Percentiles rank a stretch among this genome's conserved stretches.
phyloP scores from a whole-genome alignment of 164 flowering plant species.

The Annona cherimola region DNA sequence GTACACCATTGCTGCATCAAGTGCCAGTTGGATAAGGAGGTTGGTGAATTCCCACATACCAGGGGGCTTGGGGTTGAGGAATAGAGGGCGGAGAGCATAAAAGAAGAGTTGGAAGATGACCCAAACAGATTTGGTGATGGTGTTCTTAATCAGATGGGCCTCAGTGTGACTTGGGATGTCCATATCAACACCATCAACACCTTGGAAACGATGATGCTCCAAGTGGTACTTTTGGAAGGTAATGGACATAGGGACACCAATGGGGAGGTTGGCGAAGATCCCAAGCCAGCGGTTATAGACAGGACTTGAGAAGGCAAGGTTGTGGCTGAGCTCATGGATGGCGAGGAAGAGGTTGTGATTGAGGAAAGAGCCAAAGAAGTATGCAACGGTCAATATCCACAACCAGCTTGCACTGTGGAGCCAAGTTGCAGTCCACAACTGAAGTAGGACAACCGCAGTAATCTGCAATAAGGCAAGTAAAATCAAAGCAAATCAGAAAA shows the following conservation, averaged over 20 bases:
- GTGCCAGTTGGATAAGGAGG: slow-evolving; percentile 50
- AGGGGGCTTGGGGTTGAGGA: slow-evolving; percentile 94
- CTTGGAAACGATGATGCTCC: slow-evolving; percentile 91
- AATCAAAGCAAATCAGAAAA: neutral
- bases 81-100: slow-evolving; percentile 85
- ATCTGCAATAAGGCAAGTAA: slow-evolving; percentile 44
- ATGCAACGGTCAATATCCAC: slow-evolving; percentile 66
- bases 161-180: slow-evolving; percentile 78
- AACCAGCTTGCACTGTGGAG: slow-evolving; percentile 57
- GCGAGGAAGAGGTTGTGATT: slow-evolving; percentile 97
- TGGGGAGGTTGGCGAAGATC: slow-evolving; percentile 91
- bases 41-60: slow-evolving; percentile 90
- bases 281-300: slow-evolving; percentile 90
- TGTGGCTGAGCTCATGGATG: slow-evolving; percentile 95
- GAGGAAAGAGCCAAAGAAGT: slow-evolving; percentile 90
- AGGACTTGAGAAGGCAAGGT: slow-evolving; percentile 92
- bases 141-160: slow-evolving; percentile 56
- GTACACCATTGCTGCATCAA: slow-evolving; percentile 59
- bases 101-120: slow-evolving; percentile 86
- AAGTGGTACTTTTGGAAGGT: slow-evolving; percentile 97
- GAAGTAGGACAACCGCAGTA: slow-evolving; percentile 62
- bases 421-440: slow-evolving; percentile 71
- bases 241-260: slow-evolving; percentile 94
- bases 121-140: slow-evolving; percentile 72
- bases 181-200: slow-evolving; percentile 92